phyloP scores from a whole-genome alignment of 257 asterid species.

The Solanum chaucha region DNA sequence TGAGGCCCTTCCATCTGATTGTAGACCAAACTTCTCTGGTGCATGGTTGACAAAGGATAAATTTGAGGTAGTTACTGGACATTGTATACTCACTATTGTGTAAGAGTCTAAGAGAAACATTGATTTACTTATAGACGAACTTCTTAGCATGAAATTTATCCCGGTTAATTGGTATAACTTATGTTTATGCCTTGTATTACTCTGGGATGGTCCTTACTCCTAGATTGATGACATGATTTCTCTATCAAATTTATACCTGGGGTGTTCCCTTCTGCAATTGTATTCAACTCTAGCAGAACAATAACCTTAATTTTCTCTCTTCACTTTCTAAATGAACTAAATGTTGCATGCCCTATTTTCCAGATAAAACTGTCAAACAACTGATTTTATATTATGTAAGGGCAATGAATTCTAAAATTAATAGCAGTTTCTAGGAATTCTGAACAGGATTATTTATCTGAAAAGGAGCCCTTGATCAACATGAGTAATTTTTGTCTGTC shows the following conservation, averaged over 20 bases:
- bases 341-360: neutral
- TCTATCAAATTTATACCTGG: neutral
- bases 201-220: neutral
- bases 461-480: neutral
- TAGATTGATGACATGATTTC: neutral
- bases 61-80: conserved; percentile 46
- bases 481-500: neutral
- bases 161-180: neutral
- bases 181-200: neutral
- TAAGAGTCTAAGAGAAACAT: neutral
- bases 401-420: neutral
- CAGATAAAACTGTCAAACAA: neutral
- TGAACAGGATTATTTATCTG: neutral
- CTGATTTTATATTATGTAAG: neutral
- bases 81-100: conserved; percentile 4
- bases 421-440: neutral
- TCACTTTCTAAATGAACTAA: neutral
- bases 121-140: neutral
- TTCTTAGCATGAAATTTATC: neutral
- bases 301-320: neutral
- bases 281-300: neutral
- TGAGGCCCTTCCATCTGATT: conserved; percentile 83
- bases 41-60: conserved; percentile 91
- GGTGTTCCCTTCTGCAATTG: neutral
- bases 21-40: conserved; percentile 84